Base-by-base conservation (phyloP, 306 rosid genomes). In the Prunus persica region DNA sequence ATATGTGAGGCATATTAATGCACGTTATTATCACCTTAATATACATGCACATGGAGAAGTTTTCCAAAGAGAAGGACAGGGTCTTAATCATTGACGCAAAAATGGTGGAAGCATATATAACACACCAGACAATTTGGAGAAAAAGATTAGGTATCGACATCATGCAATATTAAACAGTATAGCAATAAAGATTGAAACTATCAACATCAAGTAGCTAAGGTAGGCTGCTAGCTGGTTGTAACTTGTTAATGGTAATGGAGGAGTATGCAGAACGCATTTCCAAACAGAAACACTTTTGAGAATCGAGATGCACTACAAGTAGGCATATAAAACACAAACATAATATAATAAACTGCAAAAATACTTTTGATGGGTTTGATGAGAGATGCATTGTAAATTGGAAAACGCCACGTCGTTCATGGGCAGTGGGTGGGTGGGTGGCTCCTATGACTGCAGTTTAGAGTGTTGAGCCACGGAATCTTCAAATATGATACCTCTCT, bases 191-290 rank as follows among this genome's bases (percentile, higher is more conserved):
- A 11, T 11, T 10, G 9, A 12, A 47, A 13, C 32, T 5, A 5
- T 25, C 34, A 60, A 60, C 43, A 8, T 62, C 67, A 28, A 62
- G 45, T 14, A 15, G 65, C 19, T 28, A 62, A 28, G 41, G 20
- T 0, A 8, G 34, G 25, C 5, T 4, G 25, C 11, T 28, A 62
- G 11, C 51, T 47, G 51, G 9, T 38, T 3, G 20, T 28, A 62
- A 28, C 14, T 64, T 61, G 38, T 27, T n/a, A 54, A 70, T 49
- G 76, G 71, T 12, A 54, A 70, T 49, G 76, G 71, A 49, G 55
- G 52, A 46, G 3, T 49, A 34, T 3, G 65, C 70, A 51, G 38
- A 51, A n/a, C 65, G 65, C 71, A 71, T 62, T 71, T 70, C 28
- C 43, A 32, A 62, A 71, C 18, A 47, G 11, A 11, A 12, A 15